These are phyloP conservation scores for Fusarium sp. DNA, from an alignment of 2,329 filamentous ascomycete species.

Conservation along the genomic window DNA sequence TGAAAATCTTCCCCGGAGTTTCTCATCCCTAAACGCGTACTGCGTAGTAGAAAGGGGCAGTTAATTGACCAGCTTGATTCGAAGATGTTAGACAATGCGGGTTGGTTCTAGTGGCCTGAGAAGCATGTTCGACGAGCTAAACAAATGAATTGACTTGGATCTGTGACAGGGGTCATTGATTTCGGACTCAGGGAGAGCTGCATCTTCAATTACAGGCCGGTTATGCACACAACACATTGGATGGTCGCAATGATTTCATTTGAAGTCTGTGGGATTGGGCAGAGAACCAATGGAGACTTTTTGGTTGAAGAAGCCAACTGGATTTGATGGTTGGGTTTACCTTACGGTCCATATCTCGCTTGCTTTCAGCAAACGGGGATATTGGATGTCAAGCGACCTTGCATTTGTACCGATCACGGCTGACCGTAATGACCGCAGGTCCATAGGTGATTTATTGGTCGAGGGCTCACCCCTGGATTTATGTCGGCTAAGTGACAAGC, in stretches of 20 bases:
- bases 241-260: conserved; percentile 16
- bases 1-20: conserved; percentile 35
- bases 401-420: background rate
- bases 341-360: conserved; percentile 14
- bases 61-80: conserved; percentile 12
- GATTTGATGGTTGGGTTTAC: conserved; percentile 11
- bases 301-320: conserved; percentile 1
- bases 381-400: background rate
- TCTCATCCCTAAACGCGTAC: background rate
- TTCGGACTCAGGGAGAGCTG: conserved; percentile 27
- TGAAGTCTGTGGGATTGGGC: background rate
- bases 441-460: conserved; percentile 4
- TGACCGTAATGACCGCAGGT: conserved; percentile 17
- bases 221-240: conserved; percentile 15
- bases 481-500: background rate
- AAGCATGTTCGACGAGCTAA: conserved; percentile 10
- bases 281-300: conserved; percentile 18
- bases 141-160: conserved; percentile 32
- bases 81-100: conserved; percentile 10
- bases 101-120: conserved; percentile 9
- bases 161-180: conserved; percentile 16
- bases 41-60: conserved; percentile 27
- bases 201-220: conserved; percentile 22
- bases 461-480: conserved; percentile 2
- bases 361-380: conserved; percentile 7